Evolutionary conservation across 768 basidiomycete genomes (phyloP).

Genomic region (Leccinum boreale): DNA sequence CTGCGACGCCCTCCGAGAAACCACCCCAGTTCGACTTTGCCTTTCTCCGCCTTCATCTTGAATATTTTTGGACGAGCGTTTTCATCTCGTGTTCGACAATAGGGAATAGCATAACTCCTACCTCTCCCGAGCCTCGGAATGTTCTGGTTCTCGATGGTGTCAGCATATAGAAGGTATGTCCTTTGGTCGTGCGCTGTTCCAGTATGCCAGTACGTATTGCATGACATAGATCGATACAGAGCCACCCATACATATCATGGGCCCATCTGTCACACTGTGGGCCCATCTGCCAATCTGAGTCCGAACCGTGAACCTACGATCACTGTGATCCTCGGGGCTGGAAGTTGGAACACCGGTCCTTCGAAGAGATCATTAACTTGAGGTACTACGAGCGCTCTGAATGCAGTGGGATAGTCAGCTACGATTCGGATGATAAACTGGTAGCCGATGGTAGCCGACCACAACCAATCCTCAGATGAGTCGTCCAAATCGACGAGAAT

Average conservation of each 20-base stretch:
- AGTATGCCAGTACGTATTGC: background rate
- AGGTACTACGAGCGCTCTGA: background rate
- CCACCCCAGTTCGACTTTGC: slow-evolving; percentile 45
- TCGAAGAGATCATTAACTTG: background rate
- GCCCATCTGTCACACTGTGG: background rate
- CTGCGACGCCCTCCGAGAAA: slow-evolving; percentile 17
- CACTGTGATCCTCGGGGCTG: no score
- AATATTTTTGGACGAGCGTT: no score
- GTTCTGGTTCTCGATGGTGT: no score
- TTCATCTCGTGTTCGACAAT: slow-evolving; percentile 46
- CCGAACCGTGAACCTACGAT: no score
- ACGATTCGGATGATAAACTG: background rate
- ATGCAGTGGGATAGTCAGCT: background rate
- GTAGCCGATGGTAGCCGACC: background rate
- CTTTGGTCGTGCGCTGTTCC: background rate
- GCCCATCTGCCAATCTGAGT: background rate
- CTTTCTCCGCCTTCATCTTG: slow-evolving; percentile 53
- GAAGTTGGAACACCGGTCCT: no score
- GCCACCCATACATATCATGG: background rate
- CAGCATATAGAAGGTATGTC: no score
- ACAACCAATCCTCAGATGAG: no score
- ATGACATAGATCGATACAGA: background rate
- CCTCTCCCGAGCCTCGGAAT: slow-evolving; percentile 30
- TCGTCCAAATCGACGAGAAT: background rate
- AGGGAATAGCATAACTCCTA: slow-evolving; percentile 56